These are phyloP conservation scores for Erodium texanum DNA, from an alignment of 441 rosid species.

Conservation along the genomic window DNA sequence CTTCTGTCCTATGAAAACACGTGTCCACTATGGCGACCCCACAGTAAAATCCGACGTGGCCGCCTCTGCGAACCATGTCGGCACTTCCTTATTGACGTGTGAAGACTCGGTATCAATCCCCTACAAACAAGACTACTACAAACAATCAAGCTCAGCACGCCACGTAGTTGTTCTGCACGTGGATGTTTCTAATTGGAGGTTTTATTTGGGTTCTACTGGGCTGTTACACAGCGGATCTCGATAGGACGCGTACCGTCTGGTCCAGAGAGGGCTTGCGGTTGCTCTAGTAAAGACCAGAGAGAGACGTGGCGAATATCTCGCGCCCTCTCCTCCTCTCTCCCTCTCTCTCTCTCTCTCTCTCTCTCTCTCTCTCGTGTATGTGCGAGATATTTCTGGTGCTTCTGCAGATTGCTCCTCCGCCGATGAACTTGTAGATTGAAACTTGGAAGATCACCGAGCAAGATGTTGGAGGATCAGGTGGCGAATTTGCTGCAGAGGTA, in stretches of 20 bases:
- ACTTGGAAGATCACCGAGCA: background rate
- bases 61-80: background rate
- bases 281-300: background rate
- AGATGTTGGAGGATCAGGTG: slow-evolving; percentile 98
- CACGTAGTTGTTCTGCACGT: background rate
- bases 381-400: background rate
- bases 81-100: background rate
- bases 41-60: background rate
- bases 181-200: background rate
- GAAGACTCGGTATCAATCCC: background rate
- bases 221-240: background rate
- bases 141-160: background rate
- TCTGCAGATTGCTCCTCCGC: too few relatives aligned
- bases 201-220: background rate
- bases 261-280: background rate
- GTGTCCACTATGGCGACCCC: background rate
- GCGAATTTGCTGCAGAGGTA: slow-evolving; percentile 77
- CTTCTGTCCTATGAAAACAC: background rate
- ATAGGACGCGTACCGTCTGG: background rate
- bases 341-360: background rate
- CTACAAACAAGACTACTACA: background rate
- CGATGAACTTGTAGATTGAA: background rate
- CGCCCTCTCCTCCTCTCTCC: background rate
- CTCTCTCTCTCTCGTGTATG: background rate
- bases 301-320: background rate